phyloP scores from a whole-genome alignment of 1,139 yeast genomes.

The Zhuliangozyma blackwelliae region DNA sequence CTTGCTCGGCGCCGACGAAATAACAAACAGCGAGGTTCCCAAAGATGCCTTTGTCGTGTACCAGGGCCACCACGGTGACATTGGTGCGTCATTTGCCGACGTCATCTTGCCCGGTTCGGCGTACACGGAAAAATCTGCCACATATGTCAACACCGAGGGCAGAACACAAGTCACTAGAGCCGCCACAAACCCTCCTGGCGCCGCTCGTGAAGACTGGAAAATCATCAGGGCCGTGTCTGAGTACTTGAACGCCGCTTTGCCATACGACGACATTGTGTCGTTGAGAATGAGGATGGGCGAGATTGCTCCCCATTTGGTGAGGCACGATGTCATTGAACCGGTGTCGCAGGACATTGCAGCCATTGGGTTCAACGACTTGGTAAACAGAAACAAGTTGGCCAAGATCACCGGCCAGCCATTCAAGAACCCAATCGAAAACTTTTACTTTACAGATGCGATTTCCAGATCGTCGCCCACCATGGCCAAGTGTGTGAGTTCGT shows the following conservation, averaged over 20 bases:
- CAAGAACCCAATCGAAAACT: conserved; percentile 73
- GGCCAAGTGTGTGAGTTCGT: conserved; percentile 75
- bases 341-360: conserved; percentile 55
- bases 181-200: conserved; percentile 87
- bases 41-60: conserved; percentile 83
- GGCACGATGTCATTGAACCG: conserved; percentile 74
- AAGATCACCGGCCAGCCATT: conserved; percentile 47
- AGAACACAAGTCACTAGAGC: conserved; percentile 84
- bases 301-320: conserved; percentile 76
- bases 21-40: conserved; percentile 67
- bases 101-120: conserved; percentile 87
- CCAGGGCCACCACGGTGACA: conserved; percentile 92
- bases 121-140: conserved; percentile 82
- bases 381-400: conserved; percentile 34
- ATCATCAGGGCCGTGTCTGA: conserved; percentile 81
- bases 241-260: conserved; percentile 66
- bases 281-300: conserved; percentile 70
- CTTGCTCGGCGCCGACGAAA: conserved; percentile 82
- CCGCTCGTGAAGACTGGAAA: conserved; percentile 92
- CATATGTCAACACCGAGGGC: conserved; percentile 91
- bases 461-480: conserved; percentile 86
- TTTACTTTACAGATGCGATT: conserved; percentile 83
- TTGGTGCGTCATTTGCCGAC: conserved; percentile 86
- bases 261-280: conserved; percentile 71
- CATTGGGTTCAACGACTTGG: conserved; percentile 53